A percentile compares a stretch with the other conserved stretches of the same genome.
phyloP scores from a whole-genome alignment of 179 eudicot genomes.

The Beta lomatogona region DNA sequence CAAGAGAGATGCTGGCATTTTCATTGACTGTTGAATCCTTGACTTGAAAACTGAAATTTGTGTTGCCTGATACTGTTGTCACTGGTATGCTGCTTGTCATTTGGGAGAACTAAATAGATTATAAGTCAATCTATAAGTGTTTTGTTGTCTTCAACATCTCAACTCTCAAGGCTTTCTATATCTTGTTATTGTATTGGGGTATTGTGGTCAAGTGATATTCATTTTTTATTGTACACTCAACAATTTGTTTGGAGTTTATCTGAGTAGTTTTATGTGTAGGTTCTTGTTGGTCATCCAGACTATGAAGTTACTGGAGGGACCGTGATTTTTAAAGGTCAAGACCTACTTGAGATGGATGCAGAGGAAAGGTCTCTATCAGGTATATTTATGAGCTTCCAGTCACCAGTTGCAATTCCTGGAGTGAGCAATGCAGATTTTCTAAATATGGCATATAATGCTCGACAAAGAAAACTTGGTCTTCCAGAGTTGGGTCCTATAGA shows the following conservation, averaged over 20 bases:
- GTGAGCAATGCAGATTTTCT: constrained; percentile 88
- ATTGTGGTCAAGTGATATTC: neutral
- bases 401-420: constrained; percentile 97
- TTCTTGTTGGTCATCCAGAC: constrained; percentile 97
- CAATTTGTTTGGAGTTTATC: neutral
- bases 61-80: neutral
- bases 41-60: neutral
- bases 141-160: neutral
- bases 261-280: constrained; percentile 44
- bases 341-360: constrained; percentile 91
- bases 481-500: constrained; percentile 87
- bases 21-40: neutral
- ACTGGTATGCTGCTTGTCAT: neutral
- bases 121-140: constrained; percentile 1
- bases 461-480: constrained; percentile 78
- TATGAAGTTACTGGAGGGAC: constrained; percentile 91
- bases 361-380: constrained; percentile 95
- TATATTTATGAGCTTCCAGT: constrained; percentile 91
- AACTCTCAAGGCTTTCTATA: neutral
- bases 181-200: neutral
- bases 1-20: neutral
- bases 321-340: constrained; percentile 73
- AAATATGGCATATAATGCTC: constrained; percentile 94
- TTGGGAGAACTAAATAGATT: neutral
- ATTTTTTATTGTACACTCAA: neutral